These are phyloP conservation scores for Kwoniella dejecticola DNA, from an alignment of 768 basidiomycete species.

Conservation along the genomic window DNA sequence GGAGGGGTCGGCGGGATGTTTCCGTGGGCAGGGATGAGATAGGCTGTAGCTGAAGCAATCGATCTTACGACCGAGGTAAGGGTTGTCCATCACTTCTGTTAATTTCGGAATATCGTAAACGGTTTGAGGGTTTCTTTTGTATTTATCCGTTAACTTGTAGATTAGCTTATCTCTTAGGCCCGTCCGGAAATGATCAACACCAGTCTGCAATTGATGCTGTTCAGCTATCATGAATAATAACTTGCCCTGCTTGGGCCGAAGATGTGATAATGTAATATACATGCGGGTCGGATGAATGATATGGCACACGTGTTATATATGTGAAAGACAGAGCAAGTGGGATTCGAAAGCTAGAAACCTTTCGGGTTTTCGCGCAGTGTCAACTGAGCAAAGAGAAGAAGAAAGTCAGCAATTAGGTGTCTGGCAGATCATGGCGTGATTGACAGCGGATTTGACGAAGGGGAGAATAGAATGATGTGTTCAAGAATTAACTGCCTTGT, in stretches of 20 bases:
- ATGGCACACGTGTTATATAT: not conserved
- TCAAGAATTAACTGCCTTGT: too few species aligned
- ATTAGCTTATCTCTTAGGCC: too few species aligned
- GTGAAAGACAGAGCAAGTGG: conserved; percentile 3
- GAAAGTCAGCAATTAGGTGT: not conserved
- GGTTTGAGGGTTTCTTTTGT: too few species aligned
- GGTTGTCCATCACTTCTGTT: too few species aligned
- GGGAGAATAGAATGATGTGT: not conserved
- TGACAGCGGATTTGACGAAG: not conserved
- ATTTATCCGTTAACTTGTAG: too few species aligned
- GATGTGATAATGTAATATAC: not conserved
- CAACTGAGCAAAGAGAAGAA: conserved; percentile 58
- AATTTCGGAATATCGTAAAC: too few species aligned
- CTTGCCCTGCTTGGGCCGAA: too few species aligned
- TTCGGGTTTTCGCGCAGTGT: conserved; percentile 84
- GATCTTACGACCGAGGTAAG: too few species aligned
- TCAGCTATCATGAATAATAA: too few species aligned
- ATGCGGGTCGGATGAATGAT: not conserved
- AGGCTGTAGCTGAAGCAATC: not conserved
- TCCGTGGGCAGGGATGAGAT: conserved; percentile 17
- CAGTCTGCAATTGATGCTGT: too few species aligned
- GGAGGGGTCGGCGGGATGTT: conserved; percentile 8
- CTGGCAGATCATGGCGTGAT: not conserved
- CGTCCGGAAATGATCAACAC: too few species aligned
- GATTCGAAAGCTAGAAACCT: conserved; percentile 92